These are phyloP conservation scores for Hypoxylon sp. DNA, from an alignment of 2,329 filamentous ascomycete species.

Conservation along the genomic window DNA sequence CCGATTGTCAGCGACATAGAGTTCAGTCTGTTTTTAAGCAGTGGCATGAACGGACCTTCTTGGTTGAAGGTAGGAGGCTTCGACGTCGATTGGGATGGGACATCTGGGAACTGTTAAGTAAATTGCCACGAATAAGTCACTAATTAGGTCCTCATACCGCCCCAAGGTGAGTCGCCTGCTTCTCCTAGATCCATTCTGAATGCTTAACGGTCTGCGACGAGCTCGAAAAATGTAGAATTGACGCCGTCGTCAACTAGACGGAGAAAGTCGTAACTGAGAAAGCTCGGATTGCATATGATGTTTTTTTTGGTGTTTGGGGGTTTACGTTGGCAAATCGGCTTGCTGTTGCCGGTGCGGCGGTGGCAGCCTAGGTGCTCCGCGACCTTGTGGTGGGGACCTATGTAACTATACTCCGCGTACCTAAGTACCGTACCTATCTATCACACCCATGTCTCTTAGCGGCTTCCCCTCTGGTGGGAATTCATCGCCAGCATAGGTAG, in stretches of 20 bases:
- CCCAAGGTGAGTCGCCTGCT: constrained; percentile 62
- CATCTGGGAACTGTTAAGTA: constrained; percentile 54
- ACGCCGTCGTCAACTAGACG: constrained; percentile 29
- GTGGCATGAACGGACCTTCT: constrained; percentile 46
- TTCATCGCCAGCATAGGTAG: neutral
- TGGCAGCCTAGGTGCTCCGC: constrained; percentile 30
- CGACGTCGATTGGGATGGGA: constrained; percentile 57
- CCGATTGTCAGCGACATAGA: constrained; percentile 35
- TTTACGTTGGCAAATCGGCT: constrained; percentile 15
- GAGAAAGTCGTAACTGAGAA: constrained; percentile 22
- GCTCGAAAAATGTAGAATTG: constrained; percentile 12
- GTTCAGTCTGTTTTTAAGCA: neutral
- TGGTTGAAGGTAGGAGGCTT: constrained; percentile 50
- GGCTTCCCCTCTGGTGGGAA: neutral
- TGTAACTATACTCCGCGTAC: neutral
- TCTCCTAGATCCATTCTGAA: constrained; percentile 60
- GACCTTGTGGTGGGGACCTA: constrained; percentile 26
- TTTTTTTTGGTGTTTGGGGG: constrained; percentile 30
- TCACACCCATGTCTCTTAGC: neutral
- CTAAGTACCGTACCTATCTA: neutral
- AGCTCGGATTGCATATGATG: constrained; percentile 30
- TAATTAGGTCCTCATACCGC: constrained; percentile 55
- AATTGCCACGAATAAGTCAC: constrained; percentile 25
- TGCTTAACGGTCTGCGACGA: constrained; percentile 27
- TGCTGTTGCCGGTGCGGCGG: constrained; percentile 23